A percentile compares a stretch with the other conserved stretches of the same genome.
Conservation (phyloP, 2,329 filamentous ascomycete species). For the Aphanoascus verrucosus region DNA sequence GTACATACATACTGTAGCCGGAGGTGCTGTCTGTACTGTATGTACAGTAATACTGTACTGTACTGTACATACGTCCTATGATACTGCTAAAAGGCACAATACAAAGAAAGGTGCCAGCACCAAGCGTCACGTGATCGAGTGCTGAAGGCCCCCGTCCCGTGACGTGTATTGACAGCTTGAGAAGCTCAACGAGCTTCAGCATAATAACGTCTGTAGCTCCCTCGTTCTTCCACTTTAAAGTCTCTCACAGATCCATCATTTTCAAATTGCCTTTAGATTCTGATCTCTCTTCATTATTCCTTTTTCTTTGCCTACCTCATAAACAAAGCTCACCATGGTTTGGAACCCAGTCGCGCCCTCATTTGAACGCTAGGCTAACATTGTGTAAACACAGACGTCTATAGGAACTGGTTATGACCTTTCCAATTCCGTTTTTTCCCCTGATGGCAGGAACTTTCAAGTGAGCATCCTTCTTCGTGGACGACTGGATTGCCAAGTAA, state of each 20-base stretch:
- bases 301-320: too few species aligned
- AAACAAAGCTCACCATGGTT: conserved; percentile 4
- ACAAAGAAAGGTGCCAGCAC: too few species aligned
- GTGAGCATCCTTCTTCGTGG: conserved; percentile 36
- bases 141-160: neutral
- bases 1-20: neutral
- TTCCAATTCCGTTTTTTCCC: conserved; percentile 98
- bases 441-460: conserved; percentile 97
- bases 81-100: neutral
- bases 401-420: conserved; percentile 99
- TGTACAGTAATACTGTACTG: too few species aligned
- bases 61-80: too few species aligned
- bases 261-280: too few species aligned
- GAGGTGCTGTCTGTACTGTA: neutral
- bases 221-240: too few species aligned
- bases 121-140: neutral
- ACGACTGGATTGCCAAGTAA: neutral
- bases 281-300: too few species aligned
- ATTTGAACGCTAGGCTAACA: neutral
- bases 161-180: neutral
- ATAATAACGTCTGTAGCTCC: neutral
- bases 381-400: conserved; percentile 58
- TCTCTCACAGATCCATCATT: too few species aligned
- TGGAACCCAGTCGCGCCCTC: neutral
- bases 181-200: neutral